Conservation (phyloP, 345 rosid species). For the Jatropha curcas region DNA sequence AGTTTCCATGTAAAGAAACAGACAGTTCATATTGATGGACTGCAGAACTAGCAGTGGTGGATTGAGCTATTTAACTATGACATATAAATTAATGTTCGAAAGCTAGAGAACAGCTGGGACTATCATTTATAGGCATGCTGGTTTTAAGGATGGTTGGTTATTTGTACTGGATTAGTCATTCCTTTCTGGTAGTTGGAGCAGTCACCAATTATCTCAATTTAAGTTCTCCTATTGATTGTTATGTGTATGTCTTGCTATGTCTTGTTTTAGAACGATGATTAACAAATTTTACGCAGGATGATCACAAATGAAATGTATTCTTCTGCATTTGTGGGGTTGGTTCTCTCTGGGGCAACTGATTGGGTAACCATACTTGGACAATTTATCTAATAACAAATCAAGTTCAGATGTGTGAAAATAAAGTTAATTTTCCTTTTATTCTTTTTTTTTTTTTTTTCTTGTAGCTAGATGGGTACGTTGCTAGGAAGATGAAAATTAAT, state of each 20-base stretch:
- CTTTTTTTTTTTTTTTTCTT: slow-evolving; percentile 5
- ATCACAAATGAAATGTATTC: slow-evolving; percentile 77
- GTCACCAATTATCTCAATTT: too few relatives aligned
- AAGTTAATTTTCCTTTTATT: not conserved
- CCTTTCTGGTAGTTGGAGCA: too few relatives aligned
- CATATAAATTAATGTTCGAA: too few relatives aligned
- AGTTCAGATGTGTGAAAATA: not conserved
- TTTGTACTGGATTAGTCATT: not conserved
- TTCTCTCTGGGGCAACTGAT: slow-evolving; percentile 81
- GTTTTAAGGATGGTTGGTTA: not conserved
- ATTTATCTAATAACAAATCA: not conserved
- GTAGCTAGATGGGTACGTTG: slow-evolving; percentile 90
- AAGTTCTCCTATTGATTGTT: not conserved
- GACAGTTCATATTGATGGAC: not conserved
- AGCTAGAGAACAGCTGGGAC: not conserved
- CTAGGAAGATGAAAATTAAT: slow-evolving; percentile 83
- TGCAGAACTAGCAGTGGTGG: too few relatives aligned
- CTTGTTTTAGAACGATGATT: not conserved
- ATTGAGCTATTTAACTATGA: too few relatives aligned
- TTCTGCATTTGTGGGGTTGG: slow-evolving; percentile 65
- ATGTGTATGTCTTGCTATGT: not conserved
- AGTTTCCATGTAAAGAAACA: too few relatives aligned
- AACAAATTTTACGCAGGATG: slow-evolving; percentile 55
- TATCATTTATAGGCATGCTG: not conserved
- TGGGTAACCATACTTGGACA: slow-evolving; percentile 52